These are phyloP conservation scores for Silene vulgaris DNA, from an alignment of 179 eudicot species.

Conservation along the genomic window DNA sequence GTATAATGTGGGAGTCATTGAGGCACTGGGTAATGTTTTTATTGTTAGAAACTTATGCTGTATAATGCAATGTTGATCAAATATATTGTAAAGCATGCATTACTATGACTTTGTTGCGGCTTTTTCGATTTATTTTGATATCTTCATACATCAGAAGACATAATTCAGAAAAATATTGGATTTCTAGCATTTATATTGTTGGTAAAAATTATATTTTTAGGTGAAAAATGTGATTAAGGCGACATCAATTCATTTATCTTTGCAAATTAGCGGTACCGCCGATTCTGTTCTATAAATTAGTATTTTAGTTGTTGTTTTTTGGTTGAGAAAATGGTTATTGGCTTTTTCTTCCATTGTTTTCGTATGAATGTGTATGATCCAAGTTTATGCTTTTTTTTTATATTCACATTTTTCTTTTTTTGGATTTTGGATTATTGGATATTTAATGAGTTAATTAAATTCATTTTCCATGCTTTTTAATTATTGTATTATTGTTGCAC, in stretches of 20 bases:
- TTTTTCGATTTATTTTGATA: background rate
- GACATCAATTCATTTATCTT: slow-evolving; percentile 49
- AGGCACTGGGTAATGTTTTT: no score
- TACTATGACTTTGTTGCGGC: background rate
- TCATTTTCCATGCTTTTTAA: background rate
- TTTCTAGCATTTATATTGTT: slow-evolving; percentile 9
- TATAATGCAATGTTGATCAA: background rate
- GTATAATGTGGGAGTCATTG: background rate
- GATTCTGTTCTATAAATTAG: background rate
- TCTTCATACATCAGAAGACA: background rate
- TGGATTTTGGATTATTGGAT: no score
- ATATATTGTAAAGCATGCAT: background rate
- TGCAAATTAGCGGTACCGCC: slow-evolving; percentile 32
- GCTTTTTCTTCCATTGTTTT: background rate
- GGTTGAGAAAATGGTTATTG: background rate
- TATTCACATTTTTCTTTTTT: background rate
- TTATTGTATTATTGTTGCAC: background rate
- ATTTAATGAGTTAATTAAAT: background rate
- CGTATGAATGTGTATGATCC: no score
- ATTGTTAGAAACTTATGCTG: no score
- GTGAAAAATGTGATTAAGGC: slow-evolving; percentile 59
- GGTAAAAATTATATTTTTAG: background rate
- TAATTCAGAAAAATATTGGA: slow-evolving; percentile 15
- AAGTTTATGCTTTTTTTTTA: background rate
- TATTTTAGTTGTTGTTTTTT: no score